Evolutionary conservation across 768 basidiomycete genomes (phyloP), one percentile per base, ranked within the genome.

Genomic region (Gymnopilus dilepis): DNA sequence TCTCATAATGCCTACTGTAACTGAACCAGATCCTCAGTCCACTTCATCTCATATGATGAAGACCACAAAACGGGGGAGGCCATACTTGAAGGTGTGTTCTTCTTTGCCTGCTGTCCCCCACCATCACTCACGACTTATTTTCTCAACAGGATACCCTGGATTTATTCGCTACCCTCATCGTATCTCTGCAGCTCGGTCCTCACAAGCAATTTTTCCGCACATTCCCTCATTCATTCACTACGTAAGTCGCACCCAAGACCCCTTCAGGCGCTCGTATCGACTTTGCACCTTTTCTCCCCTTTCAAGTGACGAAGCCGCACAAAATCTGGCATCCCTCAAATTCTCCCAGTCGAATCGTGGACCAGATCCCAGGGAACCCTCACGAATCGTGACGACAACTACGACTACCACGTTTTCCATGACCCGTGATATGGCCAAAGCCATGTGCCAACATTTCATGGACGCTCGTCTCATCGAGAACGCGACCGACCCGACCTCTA

Each of bases 361-460:
- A 68, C 92, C 96, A 72, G 97, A 99, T 84, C 97, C 97, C 67
- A 91, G 94, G 80, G 97, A 99, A 77, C 95, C 95, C 70, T 89
- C 93, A 76, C 91, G 97, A 72, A 94, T 99, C 77, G 92, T 99
- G 73, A 99, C 97, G 70, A 99, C 97, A 0, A 99, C 97, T 0
- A 99, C 97, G 6, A 99, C 97, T 5, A 99, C 97, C 42, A 99
- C 97, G 33, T 99, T 99, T 80, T 95, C 95, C 63, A 99, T 99
- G 97, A 94, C 95, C 67, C 91, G 97, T 68, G 97, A 99, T 45
- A 99, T 99, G 93, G 97, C 97, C 65, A 99, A 98, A 80, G 95
- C 94, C 33, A 99, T 99, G 90, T 93, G 94, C 79, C 97, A 99
- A 77, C 95, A 99, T 74, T 99, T 99, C 73, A 97, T 99, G 94